Evolutionary conservation across 371 early-diverging fungal genomes (phyloP).

Genomic region (Furculomyces boomerangus): DNA sequence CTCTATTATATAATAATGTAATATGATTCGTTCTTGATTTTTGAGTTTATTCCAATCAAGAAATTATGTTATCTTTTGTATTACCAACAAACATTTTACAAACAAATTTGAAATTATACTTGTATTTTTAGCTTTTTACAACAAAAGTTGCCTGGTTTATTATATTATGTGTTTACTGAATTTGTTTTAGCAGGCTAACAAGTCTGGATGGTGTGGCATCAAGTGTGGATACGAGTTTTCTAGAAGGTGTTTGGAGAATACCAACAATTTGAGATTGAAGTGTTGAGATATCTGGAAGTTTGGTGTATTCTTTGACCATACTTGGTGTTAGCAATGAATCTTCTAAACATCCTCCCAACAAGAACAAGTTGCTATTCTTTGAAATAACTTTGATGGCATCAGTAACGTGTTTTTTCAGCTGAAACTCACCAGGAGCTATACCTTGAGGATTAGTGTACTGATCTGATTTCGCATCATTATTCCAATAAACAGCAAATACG

Average conservation of each 20-base stretch:
- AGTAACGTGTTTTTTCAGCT: constrained; percentile 6
- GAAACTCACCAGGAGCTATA: not conserved
- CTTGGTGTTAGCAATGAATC: constrained; percentile 11
- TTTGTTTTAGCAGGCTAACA: constrained; percentile 13
- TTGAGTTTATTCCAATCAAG: too few species aligned
- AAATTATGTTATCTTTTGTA: too few species aligned
- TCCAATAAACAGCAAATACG: constrained; percentile 15
- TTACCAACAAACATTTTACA: too few species aligned
- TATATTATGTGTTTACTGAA: not conserved
- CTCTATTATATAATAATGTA: too few species aligned
- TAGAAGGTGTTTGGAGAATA: constrained; percentile 10
- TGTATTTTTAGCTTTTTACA: too few species aligned
- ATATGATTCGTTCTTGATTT: too few species aligned
- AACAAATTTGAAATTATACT: too few species aligned
- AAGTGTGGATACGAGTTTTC: constrained; percentile 8
- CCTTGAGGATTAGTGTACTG: not conserved
- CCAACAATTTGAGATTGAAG: constrained; percentile 20
- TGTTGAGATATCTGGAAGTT: constrained; percentile 12
- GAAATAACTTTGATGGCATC: constrained; percentile 7
- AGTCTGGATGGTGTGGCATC: constrained; percentile 15
- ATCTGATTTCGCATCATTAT: not conserved
- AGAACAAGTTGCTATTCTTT: constrained; percentile 9
- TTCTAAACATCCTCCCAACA: constrained; percentile 14
- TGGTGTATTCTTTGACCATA: constrained; percentile 16
- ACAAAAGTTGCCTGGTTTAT: not conserved